These are phyloP conservation scores for Cordia subcordata DNA, from an alignment of 257 asterid species.

Conservation along the genomic window DNA sequence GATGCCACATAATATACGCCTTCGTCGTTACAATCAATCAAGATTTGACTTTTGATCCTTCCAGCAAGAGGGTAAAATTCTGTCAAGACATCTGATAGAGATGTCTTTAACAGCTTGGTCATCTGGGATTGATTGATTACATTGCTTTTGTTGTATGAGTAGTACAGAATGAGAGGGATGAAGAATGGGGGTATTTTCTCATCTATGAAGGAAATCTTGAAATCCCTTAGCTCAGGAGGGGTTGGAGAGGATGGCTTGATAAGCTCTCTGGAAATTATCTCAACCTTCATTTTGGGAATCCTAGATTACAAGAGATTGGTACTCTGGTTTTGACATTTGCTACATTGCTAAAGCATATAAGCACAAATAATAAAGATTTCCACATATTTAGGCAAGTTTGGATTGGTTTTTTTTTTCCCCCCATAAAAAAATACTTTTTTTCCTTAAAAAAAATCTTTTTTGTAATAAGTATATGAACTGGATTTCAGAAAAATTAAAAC, in stretches of 20 bases:
- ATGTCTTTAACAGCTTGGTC: conserved; percentile 26
- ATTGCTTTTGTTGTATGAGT: conserved; percentile 7
- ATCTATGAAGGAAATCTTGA: conserved; percentile 55
- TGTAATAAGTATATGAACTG: too few species aligned
- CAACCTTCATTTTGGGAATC: conserved; percentile 7
- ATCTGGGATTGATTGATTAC: conserved; percentile 19
- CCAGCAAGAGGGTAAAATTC: conserved; percentile 62
- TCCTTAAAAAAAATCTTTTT: too few species aligned
- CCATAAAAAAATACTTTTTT: too few species aligned
- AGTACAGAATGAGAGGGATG: conserved; percentile 52
- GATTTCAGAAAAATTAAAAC: too few species aligned
- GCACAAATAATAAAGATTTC: too few species aligned
- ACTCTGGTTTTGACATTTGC: too few species aligned
- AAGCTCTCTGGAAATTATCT: conserved; percentile 19
- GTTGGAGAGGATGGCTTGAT: conserved; percentile 55
- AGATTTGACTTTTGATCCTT: conserved; percentile 41
- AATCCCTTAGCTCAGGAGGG: conserved; percentile 30
- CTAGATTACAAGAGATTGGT: too few species aligned
- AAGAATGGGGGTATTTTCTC: conserved; percentile 42
- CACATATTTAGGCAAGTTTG: too few species aligned
- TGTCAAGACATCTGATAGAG: conserved; percentile 40
- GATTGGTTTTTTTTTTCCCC: too few species aligned
- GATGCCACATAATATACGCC: conserved; percentile 44
- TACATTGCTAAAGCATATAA: too few species aligned
- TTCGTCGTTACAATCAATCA: conserved; percentile 44